These are phyloP conservation scores for Rhizopogon vesiculosus DNA, from an alignment of 768 basidiomycete genomes.

Conservation along the genomic window DNA sequence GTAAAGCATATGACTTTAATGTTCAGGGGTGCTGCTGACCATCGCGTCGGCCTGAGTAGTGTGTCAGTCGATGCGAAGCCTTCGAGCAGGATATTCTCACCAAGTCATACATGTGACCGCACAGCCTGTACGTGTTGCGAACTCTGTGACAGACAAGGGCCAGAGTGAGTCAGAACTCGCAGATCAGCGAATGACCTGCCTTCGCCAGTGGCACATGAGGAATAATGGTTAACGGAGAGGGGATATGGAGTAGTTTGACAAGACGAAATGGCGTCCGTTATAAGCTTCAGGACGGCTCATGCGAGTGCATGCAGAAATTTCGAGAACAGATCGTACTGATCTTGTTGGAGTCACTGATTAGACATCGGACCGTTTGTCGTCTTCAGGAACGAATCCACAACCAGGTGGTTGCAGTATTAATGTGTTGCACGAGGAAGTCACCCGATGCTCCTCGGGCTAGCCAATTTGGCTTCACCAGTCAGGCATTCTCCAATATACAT, in stretches of 20 bases:
- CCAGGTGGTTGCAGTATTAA: constrained; percentile 15
- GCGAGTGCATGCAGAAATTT: constrained; percentile 6
- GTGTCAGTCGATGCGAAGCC: constrained; percentile 6
- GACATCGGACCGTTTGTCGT: constrained; percentile 16
- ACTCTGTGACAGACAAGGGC: constrained; percentile 39
- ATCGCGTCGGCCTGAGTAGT: constrained; percentile 51
- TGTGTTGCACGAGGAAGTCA: constrained; percentile 20
- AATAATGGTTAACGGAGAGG: constrained; percentile 17
- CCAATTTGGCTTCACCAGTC: constrained; percentile 21
- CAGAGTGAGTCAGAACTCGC: constrained; percentile 9
- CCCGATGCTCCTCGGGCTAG: constrained; percentile 26
- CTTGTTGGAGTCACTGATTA: constrained; percentile 18
- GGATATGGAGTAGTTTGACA: constrained; percentile 1
- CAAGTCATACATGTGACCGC: constrained; percentile 49
- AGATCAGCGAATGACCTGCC: constrained; percentile 38
- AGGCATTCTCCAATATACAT: constrained; percentile 12
- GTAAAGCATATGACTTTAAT: constrained; percentile 11
- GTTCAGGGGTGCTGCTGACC: constrained; percentile 32
- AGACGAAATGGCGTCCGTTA: constrained; percentile 11
- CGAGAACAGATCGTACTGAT: constrained; percentile 21
- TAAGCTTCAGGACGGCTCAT: constrained; percentile 14
- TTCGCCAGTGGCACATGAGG: constrained; percentile 69
- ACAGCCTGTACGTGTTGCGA: constrained; percentile 54
- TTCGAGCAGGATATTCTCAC: constrained; percentile 29
- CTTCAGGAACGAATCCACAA: constrained; percentile 16